These are phyloP conservation scores for Trichoderma sp. DNA, from an alignment of 2,329 filamentous ascomycete species.

Conservation along the genomic window DNA sequence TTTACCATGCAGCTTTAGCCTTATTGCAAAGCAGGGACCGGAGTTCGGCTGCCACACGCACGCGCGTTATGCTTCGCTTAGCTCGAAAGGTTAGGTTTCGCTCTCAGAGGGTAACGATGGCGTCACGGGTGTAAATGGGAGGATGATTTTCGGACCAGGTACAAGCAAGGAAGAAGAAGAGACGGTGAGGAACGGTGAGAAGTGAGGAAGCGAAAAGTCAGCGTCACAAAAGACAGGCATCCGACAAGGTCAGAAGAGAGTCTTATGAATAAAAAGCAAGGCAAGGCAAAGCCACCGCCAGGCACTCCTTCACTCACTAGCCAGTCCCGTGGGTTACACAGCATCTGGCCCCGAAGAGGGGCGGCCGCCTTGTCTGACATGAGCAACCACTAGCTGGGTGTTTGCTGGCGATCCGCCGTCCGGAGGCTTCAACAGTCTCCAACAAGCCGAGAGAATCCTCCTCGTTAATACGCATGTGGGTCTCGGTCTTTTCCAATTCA, in stretches of 20 bases:
- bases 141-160: neutral
- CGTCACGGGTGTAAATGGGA: neutral
- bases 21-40: neutral
- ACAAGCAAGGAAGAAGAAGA: neutral
- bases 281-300: neutral
- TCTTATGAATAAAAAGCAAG: neutral
- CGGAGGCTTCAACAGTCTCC: neutral
- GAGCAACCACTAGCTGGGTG: neutral
- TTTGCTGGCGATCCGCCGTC: neutral
- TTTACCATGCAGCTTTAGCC: conserved; percentile 1
- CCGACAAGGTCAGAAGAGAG: neutral
- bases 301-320: neutral
- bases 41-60: neutral
- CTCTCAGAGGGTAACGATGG: neutral
- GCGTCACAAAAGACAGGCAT: neutral
- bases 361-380: conserved; percentile 16
- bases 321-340: neutral
- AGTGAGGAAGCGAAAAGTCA: neutral
- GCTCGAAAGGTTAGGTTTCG: neutral
- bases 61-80: neutral
- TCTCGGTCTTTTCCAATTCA: neutral
- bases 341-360: neutral
- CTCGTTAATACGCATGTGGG: neutral
- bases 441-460: neutral
- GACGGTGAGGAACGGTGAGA: neutral